These are phyloP conservation scores for Manihot esculenta DNA, from an alignment of 441 rosid genomes.

Conservation along the genomic window DNA sequence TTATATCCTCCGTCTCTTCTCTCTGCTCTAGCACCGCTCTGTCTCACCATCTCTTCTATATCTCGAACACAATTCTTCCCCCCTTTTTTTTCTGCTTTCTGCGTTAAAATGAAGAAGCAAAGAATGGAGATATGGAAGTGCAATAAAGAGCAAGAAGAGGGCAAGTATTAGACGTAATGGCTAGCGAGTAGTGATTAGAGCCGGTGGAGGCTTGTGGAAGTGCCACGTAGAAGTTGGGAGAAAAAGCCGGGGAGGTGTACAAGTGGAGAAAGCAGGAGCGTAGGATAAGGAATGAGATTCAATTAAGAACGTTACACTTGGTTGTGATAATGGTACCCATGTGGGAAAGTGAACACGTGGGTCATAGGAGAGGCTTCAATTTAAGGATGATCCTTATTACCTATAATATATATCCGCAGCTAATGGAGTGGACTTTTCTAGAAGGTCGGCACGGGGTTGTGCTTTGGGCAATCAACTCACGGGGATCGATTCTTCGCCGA, in stretches of 20 bases:
- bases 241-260: background rate
- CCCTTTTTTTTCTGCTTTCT: no score
- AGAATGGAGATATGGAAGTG: background rate
- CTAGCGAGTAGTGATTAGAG: background rate
- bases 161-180: slow-evolving; percentile 5
- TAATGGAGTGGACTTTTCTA: no score
- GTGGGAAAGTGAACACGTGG: no score
- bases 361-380: no score
- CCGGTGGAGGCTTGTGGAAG: background rate
- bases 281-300: background rate
- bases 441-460: no score
- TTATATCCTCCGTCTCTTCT: slow-evolving; percentile 19
- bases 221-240: slow-evolving; percentile 6
- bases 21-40: slow-evolving; percentile 13
- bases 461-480: no score
- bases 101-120: no score
- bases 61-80: no score
- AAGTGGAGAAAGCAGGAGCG: background rate
- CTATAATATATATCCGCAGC: no score
- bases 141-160: background rate
- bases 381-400: no score
- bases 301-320: background rate
- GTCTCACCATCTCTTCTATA: slow-evolving; percentile 27
- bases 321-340: background rate
- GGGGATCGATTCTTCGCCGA: no score